These are phyloP conservation scores for Leishmania aethiopica DNA, from an alignment of 208 protist genomes.

Conservation along the genomic window DNA sequence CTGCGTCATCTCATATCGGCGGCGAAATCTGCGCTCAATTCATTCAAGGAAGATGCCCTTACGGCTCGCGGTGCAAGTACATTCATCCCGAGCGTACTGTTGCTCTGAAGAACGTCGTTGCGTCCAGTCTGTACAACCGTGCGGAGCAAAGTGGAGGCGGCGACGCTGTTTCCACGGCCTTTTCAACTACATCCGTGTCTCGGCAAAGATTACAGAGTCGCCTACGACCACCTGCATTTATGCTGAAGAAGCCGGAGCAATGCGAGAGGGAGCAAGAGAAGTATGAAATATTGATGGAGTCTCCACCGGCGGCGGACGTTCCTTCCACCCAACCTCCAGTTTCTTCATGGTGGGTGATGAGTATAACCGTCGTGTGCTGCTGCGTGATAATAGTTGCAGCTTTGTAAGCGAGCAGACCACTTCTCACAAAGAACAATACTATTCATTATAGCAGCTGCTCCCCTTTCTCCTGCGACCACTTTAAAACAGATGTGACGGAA, in stretches of 20 bases:
- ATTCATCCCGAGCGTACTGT: conserved; percentile 52
- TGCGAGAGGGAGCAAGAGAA: background rate
- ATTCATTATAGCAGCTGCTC: background rate
- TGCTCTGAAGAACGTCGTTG: conserved; percentile 37
- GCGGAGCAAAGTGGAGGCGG: conserved; percentile 14
- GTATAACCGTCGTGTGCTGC: conserved; percentile 31
- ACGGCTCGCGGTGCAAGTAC: conserved; percentile 61
- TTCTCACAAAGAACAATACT: conserved; percentile 1
- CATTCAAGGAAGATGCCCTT: conserved; percentile 49
- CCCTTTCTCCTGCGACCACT: background rate
- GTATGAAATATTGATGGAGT: background rate
- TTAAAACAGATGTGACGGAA: background rate
- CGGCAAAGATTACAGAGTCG: conserved; percentile 45
- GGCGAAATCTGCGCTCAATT: conserved; percentile 54
- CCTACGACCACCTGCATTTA: conserved; percentile 44
- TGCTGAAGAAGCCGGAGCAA: conserved; percentile 26
- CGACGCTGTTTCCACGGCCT: conserved; percentile 18
- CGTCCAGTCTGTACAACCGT: conserved; percentile 29
- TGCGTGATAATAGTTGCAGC: conserved; percentile 21
- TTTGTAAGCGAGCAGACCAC: conserved; percentile 20
- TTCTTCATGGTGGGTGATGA: conserved; percentile 32
- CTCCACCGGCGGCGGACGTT: background rate
- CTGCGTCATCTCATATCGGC: conserved; percentile 38
- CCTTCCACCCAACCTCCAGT: background rate
- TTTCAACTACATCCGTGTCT: conserved; percentile 30